A percentile compares a stretch with the other conserved stretches of the same genome.
These are phyloP conservation scores for Candida labiduridarum DNA, from an alignment of 1,139 yeast species.

Conservation along the genomic window DNA sequence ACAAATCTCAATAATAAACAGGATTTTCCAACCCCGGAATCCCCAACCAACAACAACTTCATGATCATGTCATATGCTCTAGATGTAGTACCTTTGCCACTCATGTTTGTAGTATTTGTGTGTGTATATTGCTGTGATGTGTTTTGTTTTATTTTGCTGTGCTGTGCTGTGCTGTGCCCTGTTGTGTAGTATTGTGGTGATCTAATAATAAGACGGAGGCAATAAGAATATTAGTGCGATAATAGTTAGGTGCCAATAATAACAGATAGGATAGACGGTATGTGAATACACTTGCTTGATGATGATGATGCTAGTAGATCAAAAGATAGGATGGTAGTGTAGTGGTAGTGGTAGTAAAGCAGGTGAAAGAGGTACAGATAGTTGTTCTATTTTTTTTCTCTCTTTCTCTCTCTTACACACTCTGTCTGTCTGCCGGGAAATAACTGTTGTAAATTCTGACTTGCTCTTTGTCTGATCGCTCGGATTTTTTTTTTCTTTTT, in stretches of 20 bases:
- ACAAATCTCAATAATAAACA: slow-evolving; percentile 92
- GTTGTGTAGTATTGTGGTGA: not conserved
- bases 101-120: slow-evolving; percentile 8
- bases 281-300: no score
- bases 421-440: not conserved
- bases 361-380: not conserved
- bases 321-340: no score
- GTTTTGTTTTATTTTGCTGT: not conserved
- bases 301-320: no score
- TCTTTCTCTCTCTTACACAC: not conserved
- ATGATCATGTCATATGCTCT: slow-evolving; percentile 92
- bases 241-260: no score
- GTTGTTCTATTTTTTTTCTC: not conserved
- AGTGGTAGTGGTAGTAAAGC: not conserved
- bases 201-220: no score
- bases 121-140: not conserved
- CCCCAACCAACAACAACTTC: slow-evolving; percentile 93
- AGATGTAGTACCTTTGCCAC: slow-evolving; percentile 54
- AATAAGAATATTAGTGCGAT: no score
- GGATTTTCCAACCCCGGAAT: slow-evolving; percentile 96
- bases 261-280: no score
- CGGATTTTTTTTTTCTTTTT: not conserved
- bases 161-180: not conserved
- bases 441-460: not conserved
- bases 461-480: not conserved